Percentiles rank a stretch among this genome's conserved stretches.
These are phyloP conservation scores for Spiromastix sp. DNA, from an alignment of 2,329 filamentous ascomycete species.

Conservation along the genomic window DNA sequence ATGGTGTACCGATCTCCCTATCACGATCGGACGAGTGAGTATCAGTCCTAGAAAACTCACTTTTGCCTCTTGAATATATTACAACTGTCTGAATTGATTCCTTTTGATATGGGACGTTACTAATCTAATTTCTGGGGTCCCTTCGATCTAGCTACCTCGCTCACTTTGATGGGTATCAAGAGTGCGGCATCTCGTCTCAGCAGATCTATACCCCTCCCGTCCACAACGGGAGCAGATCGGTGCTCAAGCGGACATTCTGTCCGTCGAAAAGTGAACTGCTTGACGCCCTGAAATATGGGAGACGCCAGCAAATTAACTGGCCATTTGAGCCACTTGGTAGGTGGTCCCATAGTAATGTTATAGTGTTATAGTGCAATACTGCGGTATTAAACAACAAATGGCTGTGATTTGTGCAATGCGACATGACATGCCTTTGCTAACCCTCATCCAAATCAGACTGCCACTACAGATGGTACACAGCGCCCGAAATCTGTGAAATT, in stretches of 20 bases:
- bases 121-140: neutral
- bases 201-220: constrained; percentile 25
- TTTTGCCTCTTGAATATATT: neutral
- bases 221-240: constrained; percentile 9
- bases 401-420: no score
- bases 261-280: constrained; percentile 25
- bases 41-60: no score
- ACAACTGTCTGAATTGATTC: no score
- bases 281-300: constrained; percentile 32
- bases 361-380: no score
- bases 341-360: no score
- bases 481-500: constrained; percentile 34
- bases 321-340: constrained; percentile 29
- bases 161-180: constrained; percentile 25
- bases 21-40: constrained; percentile 15
- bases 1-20: neutral
- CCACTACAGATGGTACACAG: constrained; percentile 34
- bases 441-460: no score
- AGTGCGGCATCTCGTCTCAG: constrained; percentile 26
- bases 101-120: neutral
- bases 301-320: constrained; percentile 30
- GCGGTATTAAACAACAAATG: no score
- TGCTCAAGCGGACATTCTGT: constrained; percentile 19
- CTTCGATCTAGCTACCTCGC: constrained; percentile 21
- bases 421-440: no score